Evolutionary conservation across 768 basidiomycete species (phyloP), one percentile per base, ranked within the genome.

Genomic region (Auricularia auricula-judae): DNA sequence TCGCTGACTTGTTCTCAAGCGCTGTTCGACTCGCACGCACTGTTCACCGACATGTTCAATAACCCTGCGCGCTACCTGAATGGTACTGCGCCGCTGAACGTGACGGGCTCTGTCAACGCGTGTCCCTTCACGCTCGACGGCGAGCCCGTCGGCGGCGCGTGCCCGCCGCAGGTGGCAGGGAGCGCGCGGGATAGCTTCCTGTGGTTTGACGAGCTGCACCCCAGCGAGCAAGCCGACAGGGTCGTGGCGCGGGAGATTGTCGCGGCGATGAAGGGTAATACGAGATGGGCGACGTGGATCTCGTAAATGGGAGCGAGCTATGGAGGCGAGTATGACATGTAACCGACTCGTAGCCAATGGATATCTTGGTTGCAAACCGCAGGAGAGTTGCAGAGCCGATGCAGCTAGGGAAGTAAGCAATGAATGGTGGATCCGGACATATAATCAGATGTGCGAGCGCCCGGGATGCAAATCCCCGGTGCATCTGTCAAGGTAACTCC

Each of bases 121-220:
- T 86, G 85, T 68, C 75, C 83, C 3, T 80, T 78, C 68, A 61
- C 76, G 65, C 47, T 73, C 47, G 73, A 75, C 65, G 78, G 73
- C 34, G 67, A 66, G 16, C 67, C 68, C 64, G 67, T 66, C 11
- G 71, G 71, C 36, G 56, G 56, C 4, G 29, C 23, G 21, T 59
- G 56, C 29, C 56, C 56, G 21, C 56, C 56, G 23, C 23, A 12
- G 12, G 23, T 34, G 23, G 4, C 56, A 1, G 82, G 82, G 0
- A 72, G 77, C 0, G 84, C 75, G 16, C 69, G 74, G 14, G 85
- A 86, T 67, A 86, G 86, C 69, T 86, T 79, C 74, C 70, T 86
- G 56, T 87, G 85, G 85, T 84, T 72, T 65, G 83, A 86, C 67
- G 85, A 85, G 66, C 74, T 86, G 18, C 85, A 86, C 68, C 82